These are phyloP conservation scores for Pyrenopolyporus hunteri DNA, from an alignment of 495 filamentous ascomycete genomes.

Conservation along the genomic window DNA sequence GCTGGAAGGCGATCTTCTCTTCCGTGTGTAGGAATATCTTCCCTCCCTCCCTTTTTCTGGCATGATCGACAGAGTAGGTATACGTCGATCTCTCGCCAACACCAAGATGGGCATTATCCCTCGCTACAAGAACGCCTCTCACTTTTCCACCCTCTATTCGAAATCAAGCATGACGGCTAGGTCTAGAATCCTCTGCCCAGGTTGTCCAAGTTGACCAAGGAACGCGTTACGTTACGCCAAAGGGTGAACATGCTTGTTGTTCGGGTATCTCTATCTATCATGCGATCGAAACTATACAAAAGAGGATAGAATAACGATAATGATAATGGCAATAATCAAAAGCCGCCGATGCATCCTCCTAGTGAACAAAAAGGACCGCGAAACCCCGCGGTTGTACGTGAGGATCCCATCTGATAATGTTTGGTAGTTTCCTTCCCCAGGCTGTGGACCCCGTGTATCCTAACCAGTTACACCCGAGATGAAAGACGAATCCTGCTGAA, in stretches of 20 bases:
- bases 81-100: too few relatives aligned
- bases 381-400: constrained; percentile 16
- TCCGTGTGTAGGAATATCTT: too few relatives aligned
- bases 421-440: constrained; percentile 15
- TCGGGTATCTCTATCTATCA: constrained; percentile 32
- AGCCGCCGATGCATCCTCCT: constrained; percentile 15
- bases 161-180: background rate
- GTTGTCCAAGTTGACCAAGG: background rate
- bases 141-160: background rate
- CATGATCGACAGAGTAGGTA: too few relatives aligned
- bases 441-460: constrained; percentile 22
- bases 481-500: constrained; percentile 12
- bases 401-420: constrained; percentile 33
- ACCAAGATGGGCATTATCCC: too few relatives aligned
- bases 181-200: background rate
- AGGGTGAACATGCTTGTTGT: constrained; percentile 18
- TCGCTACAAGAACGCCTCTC: too few relatives aligned
- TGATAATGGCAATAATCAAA: constrained; percentile 4
- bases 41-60: too few relatives aligned
- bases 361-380: constrained; percentile 1
- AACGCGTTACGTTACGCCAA: constrained; percentile 2
- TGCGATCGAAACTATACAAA: constrained; percentile 10
- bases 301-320: background rate
- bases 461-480: constrained; percentile 27
- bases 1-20: too few relatives aligned